Base-by-base conservation (phyloP, 495 filamentous ascomycete genomes). In the Lepidopterella palustris region DNA sequence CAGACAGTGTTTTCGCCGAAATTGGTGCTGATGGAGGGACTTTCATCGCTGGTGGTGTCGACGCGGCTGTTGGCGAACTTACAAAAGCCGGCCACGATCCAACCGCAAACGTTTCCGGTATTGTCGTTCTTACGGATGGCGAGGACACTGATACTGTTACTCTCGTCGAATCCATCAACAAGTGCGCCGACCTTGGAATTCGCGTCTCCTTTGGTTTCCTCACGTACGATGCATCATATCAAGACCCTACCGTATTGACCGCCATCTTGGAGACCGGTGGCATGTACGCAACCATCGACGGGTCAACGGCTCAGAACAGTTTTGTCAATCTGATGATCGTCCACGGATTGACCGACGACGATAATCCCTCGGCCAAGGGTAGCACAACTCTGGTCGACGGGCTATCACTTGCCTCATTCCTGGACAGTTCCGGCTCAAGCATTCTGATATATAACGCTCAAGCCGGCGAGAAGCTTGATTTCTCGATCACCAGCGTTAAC, bases 51-150 rank as follows among this genome's bases (percentile, higher is more conserved):
- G 50, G 32, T 4, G 66, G 66, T 26, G 61, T 69, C 5, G 27
- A 63, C 11, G 39, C 24, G 27, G 66, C 64, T 24, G 61, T 55
- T 11, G 29, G 24, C 29, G 49, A 69, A 45, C 45, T 69, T 23
- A 64, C 59, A 3, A 59, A 66, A 42, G 50, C 53, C 15, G 59
- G 59, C 13, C 54, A 66, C 25, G 65, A 49, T 18, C n/a, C 63
- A 13, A 68, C 65, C 2, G 39, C 58, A 21, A 58, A 64, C 24
- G 54, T 57, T 11, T 53, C 65, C n/a, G 60, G 55, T 20, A 66
- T 67, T 42, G 60, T 64, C 31, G 59, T 67, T 13, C 51, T 69
- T 13, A 67, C 63, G 9, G 64, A 69, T 49, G 64, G 64, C 20
- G 27, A 55, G n/a, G 66, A 69, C 39, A 53, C 29, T 11, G 53